Conservation (phyloP, 495 filamentous ascomycete species). For the Endocarpon pusillum region DNA sequence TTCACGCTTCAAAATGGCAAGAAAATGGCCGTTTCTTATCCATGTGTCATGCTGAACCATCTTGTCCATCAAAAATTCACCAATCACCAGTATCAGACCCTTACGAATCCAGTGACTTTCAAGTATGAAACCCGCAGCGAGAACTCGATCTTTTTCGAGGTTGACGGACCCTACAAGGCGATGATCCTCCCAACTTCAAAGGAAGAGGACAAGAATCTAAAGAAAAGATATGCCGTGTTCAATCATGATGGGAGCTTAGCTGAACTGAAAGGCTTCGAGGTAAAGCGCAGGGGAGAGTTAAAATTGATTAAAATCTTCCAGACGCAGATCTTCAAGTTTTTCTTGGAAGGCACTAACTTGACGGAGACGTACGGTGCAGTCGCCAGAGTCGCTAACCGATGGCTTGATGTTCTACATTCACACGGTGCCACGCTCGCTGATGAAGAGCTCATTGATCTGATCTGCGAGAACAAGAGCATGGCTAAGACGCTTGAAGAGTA, state of each 20-base stretch:
- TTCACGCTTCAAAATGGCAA: slow-evolving; percentile 92
- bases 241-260: slow-evolving; percentile 92
- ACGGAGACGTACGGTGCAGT: slow-evolving; percentile 81
- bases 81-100: slow-evolving; percentile 89
- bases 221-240: slow-evolving; percentile 98
- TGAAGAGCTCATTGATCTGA: slow-evolving; percentile 94
- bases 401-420: slow-evolving; percentile 84
- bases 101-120: slow-evolving; percentile 62
- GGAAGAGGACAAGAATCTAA: slow-evolving; percentile 98
- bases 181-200: slow-evolving; percentile 97
- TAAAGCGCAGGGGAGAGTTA: slow-evolving; percentile 93
- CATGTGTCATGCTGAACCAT: slow-evolving; percentile 98
- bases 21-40: slow-evolving; percentile 88
- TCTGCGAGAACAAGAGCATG: slow-evolving; percentile 98
- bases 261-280: slow-evolving; percentile 96
- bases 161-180: slow-evolving; percentile 90
- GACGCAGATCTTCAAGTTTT: slow-evolving; percentile 98
- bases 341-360: slow-evolving; percentile 75
- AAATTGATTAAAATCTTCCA: slow-evolving; percentile 99
- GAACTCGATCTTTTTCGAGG: slow-evolving; percentile 98
- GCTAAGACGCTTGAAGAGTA: slow-evolving; percentile 92
- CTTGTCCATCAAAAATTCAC: slow-evolving; percentile 90
- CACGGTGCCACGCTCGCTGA: slow-evolving; percentile 78
- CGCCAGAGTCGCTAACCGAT: slow-evolving; percentile 86
- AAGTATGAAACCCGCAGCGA: slow-evolving; percentile 92